These are phyloP conservation scores for Osmanthus fragrans DNA, from an alignment of 257 asterid genomes.

Conservation along the genomic window DNA sequence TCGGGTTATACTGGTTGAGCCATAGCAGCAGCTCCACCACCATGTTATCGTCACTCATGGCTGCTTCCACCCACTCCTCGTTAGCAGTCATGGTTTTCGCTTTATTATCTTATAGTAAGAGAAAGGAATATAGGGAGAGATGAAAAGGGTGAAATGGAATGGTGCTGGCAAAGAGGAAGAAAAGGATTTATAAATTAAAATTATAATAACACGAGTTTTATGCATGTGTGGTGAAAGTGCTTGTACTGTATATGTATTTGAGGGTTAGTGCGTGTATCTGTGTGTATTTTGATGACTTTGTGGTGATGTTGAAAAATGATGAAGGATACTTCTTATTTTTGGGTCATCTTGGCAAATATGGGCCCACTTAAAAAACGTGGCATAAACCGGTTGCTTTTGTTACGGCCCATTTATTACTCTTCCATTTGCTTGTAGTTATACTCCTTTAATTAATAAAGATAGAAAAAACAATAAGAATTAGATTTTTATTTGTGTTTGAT, in stretches of 20 bases:
- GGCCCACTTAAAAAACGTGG: conserved; percentile 24
- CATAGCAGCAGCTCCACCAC: conserved; percentile 57
- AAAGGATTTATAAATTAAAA: background rate
- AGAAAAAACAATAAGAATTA: too few species aligned
- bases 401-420: background rate
- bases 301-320: background rate
- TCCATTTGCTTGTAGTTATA: background rate
- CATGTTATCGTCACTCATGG: conserved; percentile 57
- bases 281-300: background rate
- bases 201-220: conserved; percentile 26
- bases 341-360: conserved; percentile 5
- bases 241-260: conserved; percentile 6
- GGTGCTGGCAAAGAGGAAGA: conserved; percentile 40
- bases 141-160: conserved; percentile 23
- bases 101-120: conserved; percentile 12
- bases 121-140: conserved; percentile 14
- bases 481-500: too few species aligned
- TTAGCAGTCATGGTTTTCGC: conserved; percentile 40
- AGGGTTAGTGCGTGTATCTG: background rate
- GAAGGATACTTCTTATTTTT: conserved; percentile 1
- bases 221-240: conserved; percentile 31
- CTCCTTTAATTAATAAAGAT: background rate
- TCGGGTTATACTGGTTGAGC: conserved; percentile 35
- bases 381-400: conserved; percentile 8
- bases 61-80: conserved; percentile 62